Percentiles rank a stretch among this genome's conserved stretches.
Conservation (phyloP, 352 stramenopile genomes). For the Phytophthora agathidicida region DNA sequence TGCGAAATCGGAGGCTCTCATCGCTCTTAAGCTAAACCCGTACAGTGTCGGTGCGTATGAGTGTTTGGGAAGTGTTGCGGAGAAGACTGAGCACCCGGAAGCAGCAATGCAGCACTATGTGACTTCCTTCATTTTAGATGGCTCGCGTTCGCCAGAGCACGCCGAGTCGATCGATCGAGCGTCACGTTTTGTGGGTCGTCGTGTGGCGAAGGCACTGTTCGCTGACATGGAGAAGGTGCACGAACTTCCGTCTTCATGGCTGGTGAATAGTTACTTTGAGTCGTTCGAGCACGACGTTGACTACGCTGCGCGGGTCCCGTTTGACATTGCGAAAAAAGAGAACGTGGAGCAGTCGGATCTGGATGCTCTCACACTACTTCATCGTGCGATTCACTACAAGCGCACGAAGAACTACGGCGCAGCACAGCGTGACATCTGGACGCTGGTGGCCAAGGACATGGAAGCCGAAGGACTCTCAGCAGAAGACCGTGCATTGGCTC, state of each 20-base stretch:
- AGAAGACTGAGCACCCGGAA: conserved; percentile 53
- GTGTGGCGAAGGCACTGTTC: conserved; percentile 74
- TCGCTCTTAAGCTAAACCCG: conserved; percentile 65
- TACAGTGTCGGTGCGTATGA: conserved; percentile 77
- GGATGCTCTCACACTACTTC: conserved; percentile 57
- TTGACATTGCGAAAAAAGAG: conserved; percentile 69
- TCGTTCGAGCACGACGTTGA: conserved; percentile 84
- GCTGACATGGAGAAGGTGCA: conserved; percentile 72
- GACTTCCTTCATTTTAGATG: conserved; percentile 82
- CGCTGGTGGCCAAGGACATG: conserved; percentile 46
- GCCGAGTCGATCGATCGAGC: conserved; percentile 79
- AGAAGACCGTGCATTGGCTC: conserved; percentile 54
- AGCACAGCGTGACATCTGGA: conserved; percentile 55
- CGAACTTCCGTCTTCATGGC: conserved; percentile 76
- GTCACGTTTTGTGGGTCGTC: conserved; percentile 65
- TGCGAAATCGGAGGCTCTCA: conserved; percentile 47
- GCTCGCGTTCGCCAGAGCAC: conserved; percentile 69
- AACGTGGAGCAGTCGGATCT: conserved; percentile 41
- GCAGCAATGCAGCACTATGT: conserved; percentile 86
- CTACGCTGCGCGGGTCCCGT: conserved; percentile 55
- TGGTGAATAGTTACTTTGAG: conserved; percentile 88
- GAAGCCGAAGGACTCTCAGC: conserved; percentile 36
- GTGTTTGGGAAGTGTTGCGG: conserved; percentile 68
- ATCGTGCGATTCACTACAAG: conserved; percentile 75
- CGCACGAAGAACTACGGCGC: conserved; percentile 56